phyloP scores from a whole-genome alignment of 1,284 basidiomycete species.

The Sporisorium sorghi region DNA sequence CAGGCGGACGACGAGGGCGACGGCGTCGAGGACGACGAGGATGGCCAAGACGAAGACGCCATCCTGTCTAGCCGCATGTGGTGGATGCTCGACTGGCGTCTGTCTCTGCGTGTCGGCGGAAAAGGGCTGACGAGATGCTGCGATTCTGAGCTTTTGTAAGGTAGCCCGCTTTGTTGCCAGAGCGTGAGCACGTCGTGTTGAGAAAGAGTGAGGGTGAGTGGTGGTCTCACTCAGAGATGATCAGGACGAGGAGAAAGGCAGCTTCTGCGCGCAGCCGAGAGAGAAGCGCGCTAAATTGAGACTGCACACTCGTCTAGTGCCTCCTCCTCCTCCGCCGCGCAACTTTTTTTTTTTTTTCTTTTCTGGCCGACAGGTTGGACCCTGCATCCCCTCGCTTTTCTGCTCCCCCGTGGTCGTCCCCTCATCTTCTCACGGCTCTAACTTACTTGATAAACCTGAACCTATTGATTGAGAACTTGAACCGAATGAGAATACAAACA shows the following conservation, averaged over 20 bases:
- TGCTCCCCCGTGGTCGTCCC: too few species aligned
- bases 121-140: not conserved
- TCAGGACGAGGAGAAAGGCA: not conserved
- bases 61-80: not conserved
- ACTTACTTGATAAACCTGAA: too few species aligned
- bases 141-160: not conserved
- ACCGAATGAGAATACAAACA: not conserved
- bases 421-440: not conserved
- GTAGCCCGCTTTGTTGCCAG: not conserved
- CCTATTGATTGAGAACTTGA: not conserved
- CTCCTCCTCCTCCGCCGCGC: too few species aligned
- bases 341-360: too few species aligned
- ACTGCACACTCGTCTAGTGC: not conserved
- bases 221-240: not conserved
- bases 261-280: not conserved
- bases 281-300: not conserved
- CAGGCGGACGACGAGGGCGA: not conserved
- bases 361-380: slow-evolving; percentile 7
- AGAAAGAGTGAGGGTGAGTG: not conserved
- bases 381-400: not conserved
- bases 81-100: not conserved
- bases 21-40: not conserved
- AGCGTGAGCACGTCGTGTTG: not conserved
- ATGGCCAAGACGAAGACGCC: not conserved
- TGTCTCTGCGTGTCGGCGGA: too few species aligned